Evolutionary conservation across 257 asterid species (phyloP).

Genomic region (Gentiana straminea): DNA sequence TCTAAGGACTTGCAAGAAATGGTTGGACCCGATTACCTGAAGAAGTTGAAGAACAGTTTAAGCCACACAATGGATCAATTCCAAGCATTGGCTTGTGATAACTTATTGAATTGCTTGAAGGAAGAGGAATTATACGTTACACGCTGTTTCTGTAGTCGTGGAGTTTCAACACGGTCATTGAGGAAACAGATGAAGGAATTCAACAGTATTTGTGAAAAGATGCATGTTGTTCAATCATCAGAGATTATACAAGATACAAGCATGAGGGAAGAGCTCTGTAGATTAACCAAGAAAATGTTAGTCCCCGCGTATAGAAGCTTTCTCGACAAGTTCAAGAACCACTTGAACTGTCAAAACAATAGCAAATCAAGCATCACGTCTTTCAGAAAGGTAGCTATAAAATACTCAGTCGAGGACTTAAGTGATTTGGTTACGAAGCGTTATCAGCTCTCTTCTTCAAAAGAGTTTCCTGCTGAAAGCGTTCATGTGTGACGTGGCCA

Average conservation of each 20-base stretch:
- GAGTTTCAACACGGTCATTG: conserved; percentile 56
- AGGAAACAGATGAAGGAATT: conserved; percentile 59
- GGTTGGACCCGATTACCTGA: conserved; percentile 59
- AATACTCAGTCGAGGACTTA: conserved; percentile 67
- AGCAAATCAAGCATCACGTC: not conserved
- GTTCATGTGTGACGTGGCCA: not conserved
- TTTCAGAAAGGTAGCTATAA: conserved; percentile 55
- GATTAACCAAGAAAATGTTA: conserved; percentile 41
- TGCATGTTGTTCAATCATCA: conserved; percentile 51
- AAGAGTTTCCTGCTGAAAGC: not conserved
- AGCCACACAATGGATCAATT: conserved; percentile 42
- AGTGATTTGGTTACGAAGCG: conserved; percentile 41
- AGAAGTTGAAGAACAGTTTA: conserved; percentile 37
- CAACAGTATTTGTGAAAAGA: conserved; percentile 68
- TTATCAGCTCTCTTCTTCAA: not conserved
- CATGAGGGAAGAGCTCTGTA: conserved; percentile 73
- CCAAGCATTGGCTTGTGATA: conserved; percentile 48
- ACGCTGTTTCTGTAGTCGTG: conserved; percentile 41
- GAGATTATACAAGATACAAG: conserved; percentile 58
- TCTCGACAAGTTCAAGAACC: conserved; percentile 54
- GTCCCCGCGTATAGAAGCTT: conserved; percentile 62
- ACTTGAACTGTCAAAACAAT: conserved; percentile 60
- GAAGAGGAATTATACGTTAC: conserved; percentile 64
- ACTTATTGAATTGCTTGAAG: conserved; percentile 56
- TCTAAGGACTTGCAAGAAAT: conserved; percentile 59